phyloP scores from a whole-genome alignment of 768 basidiomycete genomes.

The Rhizopogon salebrosus region DNA sequence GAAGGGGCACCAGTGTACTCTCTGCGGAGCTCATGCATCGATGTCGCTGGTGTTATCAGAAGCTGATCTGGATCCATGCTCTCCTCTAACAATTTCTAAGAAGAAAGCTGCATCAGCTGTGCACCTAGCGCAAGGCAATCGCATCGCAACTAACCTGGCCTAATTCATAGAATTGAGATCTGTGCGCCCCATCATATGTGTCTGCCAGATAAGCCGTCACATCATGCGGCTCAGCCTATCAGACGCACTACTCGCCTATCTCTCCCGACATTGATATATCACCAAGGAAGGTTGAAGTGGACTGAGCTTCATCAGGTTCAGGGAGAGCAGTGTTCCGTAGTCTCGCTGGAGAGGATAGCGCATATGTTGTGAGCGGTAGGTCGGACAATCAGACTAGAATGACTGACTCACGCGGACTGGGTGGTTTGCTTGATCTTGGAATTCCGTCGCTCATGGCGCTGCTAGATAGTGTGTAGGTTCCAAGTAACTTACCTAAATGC shows the following conservation, averaged over 20 bases:
- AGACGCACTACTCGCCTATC: background rate
- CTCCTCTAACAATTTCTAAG: conserved; percentile 36
- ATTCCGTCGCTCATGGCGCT: background rate
- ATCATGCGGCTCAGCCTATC: background rate
- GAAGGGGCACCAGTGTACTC: conserved; percentile 59
- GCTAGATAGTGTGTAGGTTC: background rate
- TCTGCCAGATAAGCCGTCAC: background rate
- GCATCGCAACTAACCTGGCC: conserved; percentile 28
- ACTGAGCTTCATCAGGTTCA: background rate
- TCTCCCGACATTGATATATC: background rate
- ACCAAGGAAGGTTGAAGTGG: background rate
- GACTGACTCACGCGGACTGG: background rate
- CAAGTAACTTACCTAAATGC: background rate
- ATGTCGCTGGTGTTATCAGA: conserved; percentile 48
- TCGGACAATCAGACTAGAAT: background rate
- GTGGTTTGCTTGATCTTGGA: background rate
- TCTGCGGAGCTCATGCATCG: conserved; percentile 49
- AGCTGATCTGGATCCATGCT: conserved; percentile 36
- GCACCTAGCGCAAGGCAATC: background rate
- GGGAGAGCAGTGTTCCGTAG: background rate
- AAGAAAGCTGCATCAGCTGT: background rate
- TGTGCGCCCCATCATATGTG: conserved; percentile 2
- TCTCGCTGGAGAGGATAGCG: background rate
- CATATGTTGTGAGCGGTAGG: background rate
- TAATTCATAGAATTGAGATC: conserved; percentile 32